phyloP scores from a whole-genome alignment of 768 basidiomycete genomes.

The Leccinum subtestaceum region DNA sequence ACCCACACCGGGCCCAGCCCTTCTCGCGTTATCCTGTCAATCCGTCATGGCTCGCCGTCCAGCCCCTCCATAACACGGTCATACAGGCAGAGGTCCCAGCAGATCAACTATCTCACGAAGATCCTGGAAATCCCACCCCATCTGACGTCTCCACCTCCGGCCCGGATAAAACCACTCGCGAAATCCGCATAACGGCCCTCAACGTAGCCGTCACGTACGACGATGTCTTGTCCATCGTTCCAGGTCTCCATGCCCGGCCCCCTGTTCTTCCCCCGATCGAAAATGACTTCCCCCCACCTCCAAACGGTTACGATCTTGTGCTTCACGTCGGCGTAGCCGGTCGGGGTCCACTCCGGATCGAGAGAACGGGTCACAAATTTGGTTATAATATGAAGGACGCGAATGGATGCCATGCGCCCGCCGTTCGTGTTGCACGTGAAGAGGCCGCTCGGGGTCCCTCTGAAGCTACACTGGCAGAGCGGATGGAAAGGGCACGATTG shows the following conservation, averaged over 20 bases:
- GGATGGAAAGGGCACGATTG: constrained; percentile 29
- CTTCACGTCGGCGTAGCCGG: constrained; percentile 70
- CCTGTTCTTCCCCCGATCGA: constrained; percentile 44
- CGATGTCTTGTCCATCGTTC: constrained; percentile 50
- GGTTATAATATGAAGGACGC: constrained; percentile 71
- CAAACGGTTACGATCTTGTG: constrained; percentile 62
- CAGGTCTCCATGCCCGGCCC: constrained; percentile 59
- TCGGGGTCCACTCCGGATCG: constrained; percentile 60
- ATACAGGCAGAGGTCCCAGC: constrained; percentile 40
- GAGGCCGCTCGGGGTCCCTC: constrained; percentile 20
- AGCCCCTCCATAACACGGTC: constrained; percentile 56
- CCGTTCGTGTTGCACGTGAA: constrained; percentile 31
- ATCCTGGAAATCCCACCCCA: constrained; percentile 7
- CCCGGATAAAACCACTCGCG: constrained; percentile 26
- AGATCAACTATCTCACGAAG: constrained; percentile 19
- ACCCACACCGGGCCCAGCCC: constrained; percentile 40
- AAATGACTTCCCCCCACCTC: constrained; percentile 38
- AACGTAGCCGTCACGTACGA: constrained; percentile 60
- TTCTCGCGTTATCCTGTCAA: constrained; percentile 55
- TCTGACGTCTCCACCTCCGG: constrained; percentile 1
- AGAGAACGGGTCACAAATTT: constrained; percentile 62
- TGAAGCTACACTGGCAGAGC: constrained; percentile 25
- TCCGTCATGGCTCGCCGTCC: constrained; percentile 71
- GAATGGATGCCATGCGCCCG: constrained; percentile 52
- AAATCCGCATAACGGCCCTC: constrained; percentile 59